phyloP scores from a whole-genome alignment of 1,284 basidiomycete species.

The Sporisorium exsertum region DNA sequence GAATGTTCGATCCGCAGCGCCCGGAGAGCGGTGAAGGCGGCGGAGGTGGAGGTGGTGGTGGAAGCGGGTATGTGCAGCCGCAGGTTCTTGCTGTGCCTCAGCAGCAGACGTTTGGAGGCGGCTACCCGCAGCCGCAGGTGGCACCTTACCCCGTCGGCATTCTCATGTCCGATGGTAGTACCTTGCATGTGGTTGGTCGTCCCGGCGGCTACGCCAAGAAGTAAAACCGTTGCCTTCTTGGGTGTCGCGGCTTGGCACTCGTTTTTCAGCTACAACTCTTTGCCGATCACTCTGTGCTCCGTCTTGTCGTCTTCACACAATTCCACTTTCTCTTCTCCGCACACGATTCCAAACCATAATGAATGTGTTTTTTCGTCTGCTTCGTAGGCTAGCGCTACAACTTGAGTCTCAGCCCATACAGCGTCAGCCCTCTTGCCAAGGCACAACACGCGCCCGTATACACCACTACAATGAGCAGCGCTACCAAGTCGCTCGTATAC shows the following conservation, averaged over 20 bases:
- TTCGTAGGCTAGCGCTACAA: slow-evolving; percentile 11
- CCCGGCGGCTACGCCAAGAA: neutral
- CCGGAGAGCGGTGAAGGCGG: neutral
- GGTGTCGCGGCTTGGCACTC: neutral
- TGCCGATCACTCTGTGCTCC: neutral
- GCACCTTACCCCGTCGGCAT: neutral
- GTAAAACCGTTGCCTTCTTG: no score
- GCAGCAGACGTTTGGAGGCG: neutral
- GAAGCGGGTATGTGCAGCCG: neutral
- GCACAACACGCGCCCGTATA: slow-evolving; percentile 78
- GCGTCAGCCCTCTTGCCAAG: slow-evolving; percentile 22
- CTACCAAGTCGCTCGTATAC: slow-evolving; percentile 76
- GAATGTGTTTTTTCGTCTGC: neutral
- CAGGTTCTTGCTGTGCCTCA: neutral
- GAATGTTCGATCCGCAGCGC: slow-evolving; percentile 5
- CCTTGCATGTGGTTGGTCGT: neutral
- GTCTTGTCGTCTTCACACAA: neutral
- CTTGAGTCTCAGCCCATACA: slow-evolving; percentile 25
- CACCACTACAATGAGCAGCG: slow-evolving; percentile 76
- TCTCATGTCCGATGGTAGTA: slow-evolving; percentile 15
- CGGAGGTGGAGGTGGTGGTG: neutral
- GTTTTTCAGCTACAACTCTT: neutral
- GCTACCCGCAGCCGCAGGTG: neutral
- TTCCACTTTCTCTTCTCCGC: neutral
- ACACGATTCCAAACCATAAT: neutral